These are phyloP conservation scores for Diaporthe velutina DNA, from an alignment of 2,329 filamentous ascomycete genomes.

Conservation along the genomic window DNA sequence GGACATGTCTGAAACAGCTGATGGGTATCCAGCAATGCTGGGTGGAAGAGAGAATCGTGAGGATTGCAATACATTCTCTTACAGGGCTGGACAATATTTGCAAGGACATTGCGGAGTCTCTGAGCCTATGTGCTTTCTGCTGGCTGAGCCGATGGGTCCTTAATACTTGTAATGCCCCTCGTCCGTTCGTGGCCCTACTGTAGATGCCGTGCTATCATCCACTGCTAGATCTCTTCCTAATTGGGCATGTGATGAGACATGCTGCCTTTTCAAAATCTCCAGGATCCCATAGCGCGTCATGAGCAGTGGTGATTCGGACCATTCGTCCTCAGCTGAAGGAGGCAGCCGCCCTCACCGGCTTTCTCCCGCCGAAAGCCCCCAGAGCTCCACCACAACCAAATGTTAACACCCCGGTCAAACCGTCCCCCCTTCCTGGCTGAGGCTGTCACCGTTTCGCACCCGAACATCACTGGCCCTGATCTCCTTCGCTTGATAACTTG, in stretches of 20 bases:
- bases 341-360: background rate
- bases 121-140: background rate
- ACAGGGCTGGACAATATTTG: background rate
- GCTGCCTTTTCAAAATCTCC: background rate
- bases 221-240: background rate
- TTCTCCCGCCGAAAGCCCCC: background rate
- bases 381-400: conserved; percentile 11
- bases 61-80: background rate
- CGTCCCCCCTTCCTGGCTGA: background rate
- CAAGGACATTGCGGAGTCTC: background rate
- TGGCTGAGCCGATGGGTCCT: background rate
- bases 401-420: background rate
- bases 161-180: background rate
- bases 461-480: background rate
- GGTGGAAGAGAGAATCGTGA: background rate
- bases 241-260: background rate
- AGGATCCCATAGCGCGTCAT: too few relatives aligned
- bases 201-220: background rate
- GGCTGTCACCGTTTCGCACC: conserved; percentile 16
- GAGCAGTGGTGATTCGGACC: background rate
- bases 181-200: background rate
- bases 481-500: background rate
- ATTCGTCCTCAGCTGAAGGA: background rate
- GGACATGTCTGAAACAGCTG: background rate
- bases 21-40: background rate